A percentile compares a stretch with the other conserved stretches of the same genome.
phyloP scores from a whole-genome alignment of 2,329 filamentous ascomycete species.

The Venturia pyrina region DNA sequence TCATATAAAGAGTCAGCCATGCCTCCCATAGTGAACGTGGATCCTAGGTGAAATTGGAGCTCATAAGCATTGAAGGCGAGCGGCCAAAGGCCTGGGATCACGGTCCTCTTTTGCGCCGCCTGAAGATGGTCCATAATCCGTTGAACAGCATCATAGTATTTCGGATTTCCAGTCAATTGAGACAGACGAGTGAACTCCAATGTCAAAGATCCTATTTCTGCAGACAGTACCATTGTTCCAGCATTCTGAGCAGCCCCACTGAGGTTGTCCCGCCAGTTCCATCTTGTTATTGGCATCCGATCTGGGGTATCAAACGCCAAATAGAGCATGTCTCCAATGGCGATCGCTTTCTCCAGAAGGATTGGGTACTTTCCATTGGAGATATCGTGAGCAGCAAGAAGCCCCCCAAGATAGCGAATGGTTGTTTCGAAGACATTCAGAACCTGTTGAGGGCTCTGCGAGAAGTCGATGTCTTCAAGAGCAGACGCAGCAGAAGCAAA shows the following conservation, averaged over 20 bases:
- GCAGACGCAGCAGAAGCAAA: constrained; percentile 45
- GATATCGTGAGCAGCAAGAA: constrained; percentile 29
- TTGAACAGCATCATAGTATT: constrained; percentile 30
- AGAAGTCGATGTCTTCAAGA: constrained; percentile 45
- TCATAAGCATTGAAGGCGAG: constrained; percentile 23
- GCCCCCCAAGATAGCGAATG: constrained; percentile 29
- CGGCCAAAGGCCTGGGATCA: constrained; percentile 28
- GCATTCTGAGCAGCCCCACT: constrained; percentile 19
- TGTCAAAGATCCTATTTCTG: constrained; percentile 28
- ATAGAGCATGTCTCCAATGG: constrained; percentile 35
- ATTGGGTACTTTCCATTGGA: constrained; percentile 25
- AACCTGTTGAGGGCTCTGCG: constrained; percentile 25
- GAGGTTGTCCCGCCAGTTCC: constrained; percentile 27
- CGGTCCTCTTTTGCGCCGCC: constrained; percentile 25
- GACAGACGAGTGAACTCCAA: constrained; percentile 31
- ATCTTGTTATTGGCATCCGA: constrained; percentile 30
- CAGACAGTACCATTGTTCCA: constrained; percentile 22
- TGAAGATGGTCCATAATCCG: constrained; percentile 26
- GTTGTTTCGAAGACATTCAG: constrained; percentile 32
- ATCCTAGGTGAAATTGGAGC: constrained; percentile 21
- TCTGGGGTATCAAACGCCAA: constrained; percentile 34
- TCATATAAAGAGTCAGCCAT: constrained; percentile 49
- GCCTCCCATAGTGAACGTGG: constrained; percentile 42
- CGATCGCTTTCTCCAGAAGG: constrained; percentile 29
- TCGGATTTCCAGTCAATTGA: constrained; percentile 27